These are phyloP conservation scores for Xylaria venustula DNA, from an alignment of 495 filamentous ascomycete species.

Conservation along the genomic window DNA sequence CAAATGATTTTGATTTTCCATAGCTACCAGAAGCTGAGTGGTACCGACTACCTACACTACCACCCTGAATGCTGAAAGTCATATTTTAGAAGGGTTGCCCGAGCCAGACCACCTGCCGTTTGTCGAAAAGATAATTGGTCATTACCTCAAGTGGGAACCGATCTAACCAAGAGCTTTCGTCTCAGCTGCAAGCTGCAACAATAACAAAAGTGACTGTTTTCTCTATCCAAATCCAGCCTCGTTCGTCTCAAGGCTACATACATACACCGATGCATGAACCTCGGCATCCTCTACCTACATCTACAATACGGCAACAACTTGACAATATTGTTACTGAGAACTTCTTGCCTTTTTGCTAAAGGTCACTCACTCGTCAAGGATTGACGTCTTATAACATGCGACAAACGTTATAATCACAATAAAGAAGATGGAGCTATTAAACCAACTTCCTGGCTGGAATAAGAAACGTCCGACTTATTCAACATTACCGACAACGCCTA, in stretches of 20 bases:
- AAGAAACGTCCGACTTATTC: constrained; percentile 17
- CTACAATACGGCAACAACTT: background rate
- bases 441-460: constrained; percentile 2
- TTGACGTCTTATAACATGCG: background rate
- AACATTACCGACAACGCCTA: constrained; percentile 11
- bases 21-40: too few species aligned
- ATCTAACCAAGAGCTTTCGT: too few species aligned
- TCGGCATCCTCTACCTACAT: background rate
- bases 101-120: too few species aligned
- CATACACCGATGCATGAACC: too few species aligned
- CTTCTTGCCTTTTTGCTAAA: background rate
- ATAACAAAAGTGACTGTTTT: too few species aligned
- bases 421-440: background rate
- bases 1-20: too few species aligned
- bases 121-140: background rate
- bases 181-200: too few species aligned
- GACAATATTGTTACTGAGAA: background rate
- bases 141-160: background rate
- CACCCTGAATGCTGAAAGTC: too few species aligned
- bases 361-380: background rate
- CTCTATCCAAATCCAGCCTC: background rate
- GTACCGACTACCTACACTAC: too few species aligned
- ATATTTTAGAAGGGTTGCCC: too few species aligned
- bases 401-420: too few species aligned
- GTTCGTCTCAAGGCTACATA: background rate